These are phyloP conservation scores for Helicostylum pulchrum DNA, from an alignment of 192 early-diverging fungal species.

Conservation along the genomic window DNA sequence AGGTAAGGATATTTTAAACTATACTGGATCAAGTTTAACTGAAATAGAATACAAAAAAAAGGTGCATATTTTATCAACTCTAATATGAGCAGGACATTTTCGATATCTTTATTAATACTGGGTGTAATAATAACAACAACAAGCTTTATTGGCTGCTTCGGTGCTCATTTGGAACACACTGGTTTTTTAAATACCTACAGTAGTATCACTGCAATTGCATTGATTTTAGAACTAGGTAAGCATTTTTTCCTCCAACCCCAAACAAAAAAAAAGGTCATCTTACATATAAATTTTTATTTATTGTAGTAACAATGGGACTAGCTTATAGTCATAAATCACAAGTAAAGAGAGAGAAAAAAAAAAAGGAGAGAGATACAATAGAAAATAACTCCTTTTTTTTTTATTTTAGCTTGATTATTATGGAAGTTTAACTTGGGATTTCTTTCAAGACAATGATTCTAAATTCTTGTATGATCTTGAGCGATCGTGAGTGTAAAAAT, in stretches of 20 bases:
- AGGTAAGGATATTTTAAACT: slow-evolving; percentile 2
- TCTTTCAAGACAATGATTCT: slow-evolving; percentile 19
- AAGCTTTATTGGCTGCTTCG: slow-evolving; percentile 23
- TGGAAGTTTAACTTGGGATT: slow-evolving; percentile 18
- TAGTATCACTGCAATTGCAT: slow-evolving; percentile 7
- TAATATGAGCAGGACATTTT: slow-evolving; percentile 8
- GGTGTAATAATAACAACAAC: slow-evolving; percentile 10
- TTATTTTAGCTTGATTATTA: slow-evolving; percentile 16
- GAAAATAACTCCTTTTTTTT: background rate
- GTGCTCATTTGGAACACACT: slow-evolving; percentile 16
- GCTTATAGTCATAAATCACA: slow-evolving; percentile 10
- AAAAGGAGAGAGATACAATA: background rate
- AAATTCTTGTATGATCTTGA: slow-evolving; percentile 21
- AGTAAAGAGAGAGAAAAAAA: slow-evolving; percentile 8
- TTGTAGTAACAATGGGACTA: background rate
- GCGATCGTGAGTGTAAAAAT: slow-evolving; percentile 11
- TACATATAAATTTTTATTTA: background rate
- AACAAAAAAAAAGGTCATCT: background rate
- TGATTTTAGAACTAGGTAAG: slow-evolving; percentile 21
- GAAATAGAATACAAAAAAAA: background rate
- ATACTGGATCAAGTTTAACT: background rate
- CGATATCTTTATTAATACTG: slow-evolving; percentile 1
- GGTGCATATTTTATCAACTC: slow-evolving; percentile 23
- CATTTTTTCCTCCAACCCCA: no score
- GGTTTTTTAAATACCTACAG: slow-evolving; percentile 19